Evolutionary conservation across 2,329 filamentous ascomycete genomes (phyloP), one percentile per base, ranked within the genome.

Genomic region (Colletotrichum tabaci): DNA sequence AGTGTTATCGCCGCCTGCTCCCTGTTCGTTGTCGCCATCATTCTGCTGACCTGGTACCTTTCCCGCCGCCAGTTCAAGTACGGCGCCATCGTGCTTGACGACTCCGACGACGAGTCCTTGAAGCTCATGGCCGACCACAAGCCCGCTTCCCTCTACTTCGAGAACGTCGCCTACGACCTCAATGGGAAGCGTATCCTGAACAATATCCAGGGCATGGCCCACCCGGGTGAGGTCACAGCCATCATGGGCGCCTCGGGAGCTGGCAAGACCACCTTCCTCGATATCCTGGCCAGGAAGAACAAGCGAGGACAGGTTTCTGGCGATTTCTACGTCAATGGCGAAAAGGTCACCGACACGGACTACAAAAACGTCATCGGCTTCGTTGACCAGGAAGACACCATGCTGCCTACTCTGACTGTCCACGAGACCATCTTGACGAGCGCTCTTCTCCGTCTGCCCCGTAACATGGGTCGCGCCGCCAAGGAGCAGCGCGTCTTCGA

Each of bases 241-340:
- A 97, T 99, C 77, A 99, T 99, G 96, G 96, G 96, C 67, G 96
- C 96, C 9, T 99, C 96, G 0, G 96, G 96, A 40, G 97, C 96
- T 52, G 96, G 96, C 71, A 99, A 99, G 84, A 99, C 96, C 0
- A 98, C 95, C 0, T 98, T 99, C 81, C 86, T 99, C 55, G 96
- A 99, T 79, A 98, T 99, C 71, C 86, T 99, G 57, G 96, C 96
- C 10, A 91, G 95, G 74, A 99, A 98, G 87, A 98, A 98, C 83
- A 99, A 99, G 84, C 91, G 95, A 44, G 97, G 96, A 49, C 82
- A 87, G 2, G 89, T 93, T 0, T 85, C 87, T 10, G 97, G 97
- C 23, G 90, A 96, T 71, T 97, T 98, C 77, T 96, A 92, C 77
- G 91, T 99, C 77, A 98, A 98, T 75, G 97, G 96, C 44, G 94